These are phyloP conservation scores for Anethum foeniculum DNA, from an alignment of 140 eudicot species.

Conservation along the genomic window DNA sequence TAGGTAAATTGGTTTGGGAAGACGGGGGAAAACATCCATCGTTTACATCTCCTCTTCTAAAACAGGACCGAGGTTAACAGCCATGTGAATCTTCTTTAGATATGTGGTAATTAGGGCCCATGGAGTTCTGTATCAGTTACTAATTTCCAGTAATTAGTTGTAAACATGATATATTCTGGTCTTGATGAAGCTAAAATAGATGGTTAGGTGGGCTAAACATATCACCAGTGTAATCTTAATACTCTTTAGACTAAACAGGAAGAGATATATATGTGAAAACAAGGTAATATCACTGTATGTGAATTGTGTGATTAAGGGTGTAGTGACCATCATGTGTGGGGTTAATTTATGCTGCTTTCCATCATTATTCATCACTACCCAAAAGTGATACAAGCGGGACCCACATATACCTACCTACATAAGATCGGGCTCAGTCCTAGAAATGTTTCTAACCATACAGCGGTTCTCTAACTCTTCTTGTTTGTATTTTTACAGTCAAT, in stretches of 20 bases:
- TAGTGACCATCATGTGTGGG: constrained; percentile 3
- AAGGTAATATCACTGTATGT: background rate
- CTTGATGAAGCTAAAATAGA: background rate
- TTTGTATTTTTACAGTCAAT: too few species aligned
- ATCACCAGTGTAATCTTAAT: background rate
- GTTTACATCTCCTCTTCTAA: background rate
- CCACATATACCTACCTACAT: constrained; percentile 6
- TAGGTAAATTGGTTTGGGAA: too few species aligned
- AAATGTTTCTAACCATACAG: background rate
- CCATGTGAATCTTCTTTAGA: background rate
- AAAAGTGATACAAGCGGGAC: constrained; percentile 18
- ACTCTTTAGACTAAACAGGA: background rate
- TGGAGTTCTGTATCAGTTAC: background rate
- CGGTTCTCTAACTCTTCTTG: background rate
- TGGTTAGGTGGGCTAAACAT: constrained; percentile 9
- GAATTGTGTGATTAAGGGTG: constrained; percentile 12
- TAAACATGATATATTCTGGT: background rate
- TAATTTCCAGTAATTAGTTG: background rate
- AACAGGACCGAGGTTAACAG: background rate
- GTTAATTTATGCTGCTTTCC: constrained; percentile 4
- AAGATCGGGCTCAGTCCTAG: too few species aligned
- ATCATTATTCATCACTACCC: constrained; percentile 11
- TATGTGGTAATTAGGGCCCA: background rate
- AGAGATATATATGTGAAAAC: background rate
- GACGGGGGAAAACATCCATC: too few species aligned